Percentiles rank a stretch among this genome's conserved stretches.
These are phyloP conservation scores for Fraxinus albicans DNA, from an alignment of 305 asterid species.

Conservation along the genomic window DNA sequence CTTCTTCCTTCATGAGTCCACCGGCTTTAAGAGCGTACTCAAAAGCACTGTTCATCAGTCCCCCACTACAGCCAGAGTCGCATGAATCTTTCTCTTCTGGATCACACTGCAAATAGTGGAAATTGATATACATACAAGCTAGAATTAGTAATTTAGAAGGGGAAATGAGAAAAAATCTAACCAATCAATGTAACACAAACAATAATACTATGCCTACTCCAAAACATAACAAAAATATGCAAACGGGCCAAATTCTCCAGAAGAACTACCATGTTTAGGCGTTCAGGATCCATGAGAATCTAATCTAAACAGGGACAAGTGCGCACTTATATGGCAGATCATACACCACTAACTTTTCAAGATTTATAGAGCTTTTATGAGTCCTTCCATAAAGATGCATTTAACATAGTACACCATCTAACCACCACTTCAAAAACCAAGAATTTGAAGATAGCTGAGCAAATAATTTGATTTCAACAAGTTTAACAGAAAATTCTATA, in stretches of 20 bases:
- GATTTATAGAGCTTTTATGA: neutral
- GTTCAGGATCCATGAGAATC: neutral
- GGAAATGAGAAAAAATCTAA: neutral
- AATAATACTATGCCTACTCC: neutral
- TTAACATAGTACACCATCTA: neutral
- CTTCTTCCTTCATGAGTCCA: constrained; percentile 87
- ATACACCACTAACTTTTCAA: neutral
- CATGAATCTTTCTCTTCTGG: constrained; percentile 76
- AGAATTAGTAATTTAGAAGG: neutral
- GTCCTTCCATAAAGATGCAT: neutral
- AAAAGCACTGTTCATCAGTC: constrained; percentile 89
- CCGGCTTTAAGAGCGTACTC: constrained; percentile 84
- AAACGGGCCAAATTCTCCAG: neutral
- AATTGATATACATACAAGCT: neutral
- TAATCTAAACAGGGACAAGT: neutral
- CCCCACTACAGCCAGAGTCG: constrained; percentile 86
- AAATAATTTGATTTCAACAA: neutral
- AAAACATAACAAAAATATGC: neutral
- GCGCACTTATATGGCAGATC: neutral
- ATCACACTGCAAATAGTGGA: constrained; percentile 60
- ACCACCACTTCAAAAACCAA: neutral
- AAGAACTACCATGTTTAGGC: neutral
- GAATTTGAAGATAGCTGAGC: neutral
- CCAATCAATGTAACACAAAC: neutral
- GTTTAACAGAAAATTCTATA: neutral